These are phyloP conservation scores for Vigna reflexopilosa DNA, from an alignment of 306 rosid species.

Conservation along the genomic window DNA sequence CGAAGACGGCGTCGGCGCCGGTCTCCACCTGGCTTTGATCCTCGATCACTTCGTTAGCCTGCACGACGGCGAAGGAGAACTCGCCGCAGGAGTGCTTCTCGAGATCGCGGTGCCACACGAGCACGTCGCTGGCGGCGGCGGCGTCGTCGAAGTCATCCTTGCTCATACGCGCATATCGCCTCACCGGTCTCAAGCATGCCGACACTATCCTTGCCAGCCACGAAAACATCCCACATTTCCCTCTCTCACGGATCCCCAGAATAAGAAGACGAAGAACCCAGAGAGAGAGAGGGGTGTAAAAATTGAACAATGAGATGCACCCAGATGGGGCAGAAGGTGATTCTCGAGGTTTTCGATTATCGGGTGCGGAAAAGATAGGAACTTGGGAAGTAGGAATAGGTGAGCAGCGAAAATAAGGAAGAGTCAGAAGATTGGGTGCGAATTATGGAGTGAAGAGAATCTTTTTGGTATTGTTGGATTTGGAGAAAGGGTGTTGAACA, in stretches of 20 bases:
- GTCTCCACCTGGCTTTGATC: conserved; percentile 92
- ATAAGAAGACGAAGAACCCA: neutral
- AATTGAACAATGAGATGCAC: neutral
- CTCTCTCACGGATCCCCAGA: conserved; percentile 49
- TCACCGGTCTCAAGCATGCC: conserved; percentile 87
- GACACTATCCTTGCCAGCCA: conserved; percentile 89
- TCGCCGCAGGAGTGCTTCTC: conserved; percentile 78
- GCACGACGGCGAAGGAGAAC: conserved; percentile 81
- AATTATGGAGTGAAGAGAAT: conserved; percentile 18
- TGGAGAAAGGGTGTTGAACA: conserved; percentile 2
- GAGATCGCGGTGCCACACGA: conserved; percentile 73
- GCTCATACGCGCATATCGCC: conserved; percentile 86
- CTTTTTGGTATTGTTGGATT: conserved; percentile 10
- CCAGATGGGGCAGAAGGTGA: conserved; percentile 30
- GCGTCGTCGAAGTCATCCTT: conserved; percentile 62
- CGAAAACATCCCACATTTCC: conserved; percentile 99
- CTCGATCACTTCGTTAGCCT: conserved; percentile 77
- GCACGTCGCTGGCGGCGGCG: conserved; percentile 59
- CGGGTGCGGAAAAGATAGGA: neutral
- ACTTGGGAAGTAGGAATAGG: conserved; percentile 10
- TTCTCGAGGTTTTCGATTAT: neutral
- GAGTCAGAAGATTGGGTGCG: neutral
- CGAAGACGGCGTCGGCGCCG: conserved; percentile 67
- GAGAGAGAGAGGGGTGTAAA: neutral
- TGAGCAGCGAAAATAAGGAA: conserved; percentile 3